These are phyloP conservation scores for Erythrophleum ivorense DNA, from an alignment of 331 rosid species.

Conservation along the genomic window DNA sequence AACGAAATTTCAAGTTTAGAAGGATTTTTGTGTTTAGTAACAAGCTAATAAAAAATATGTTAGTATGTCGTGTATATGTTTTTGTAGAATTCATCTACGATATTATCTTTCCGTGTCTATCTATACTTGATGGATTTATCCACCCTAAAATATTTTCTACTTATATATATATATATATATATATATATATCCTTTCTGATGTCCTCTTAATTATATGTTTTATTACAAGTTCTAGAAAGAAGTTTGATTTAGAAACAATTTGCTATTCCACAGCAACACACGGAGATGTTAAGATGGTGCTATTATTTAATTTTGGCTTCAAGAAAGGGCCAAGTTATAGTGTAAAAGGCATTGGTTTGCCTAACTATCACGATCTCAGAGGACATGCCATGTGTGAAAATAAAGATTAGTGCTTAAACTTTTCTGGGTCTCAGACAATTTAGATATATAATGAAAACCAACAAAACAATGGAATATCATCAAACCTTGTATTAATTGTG, in stretches of 20 bases:
- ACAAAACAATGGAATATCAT: neutral
- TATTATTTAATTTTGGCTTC: constrained; percentile 1
- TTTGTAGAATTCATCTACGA: neutral
- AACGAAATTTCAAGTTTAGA: neutral
- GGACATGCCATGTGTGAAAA: neutral
- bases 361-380: neutral
- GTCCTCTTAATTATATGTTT: constrained; percentile 29
- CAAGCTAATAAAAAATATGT: neutral
- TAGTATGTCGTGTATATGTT: neutral
- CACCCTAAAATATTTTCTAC: neutral
- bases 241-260: neutral
- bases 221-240: neutral
- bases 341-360: constrained; percentile 23
- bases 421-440: neutral
- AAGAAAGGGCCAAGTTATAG: constrained; percentile 5
- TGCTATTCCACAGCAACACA: constrained; percentile 15
- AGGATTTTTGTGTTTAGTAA: neutral
- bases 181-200: neutral
- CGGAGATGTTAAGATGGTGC: neutral
- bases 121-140: neutral
- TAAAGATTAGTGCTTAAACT: neutral
- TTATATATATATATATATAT: neutral
- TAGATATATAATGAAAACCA: neutral
- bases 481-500: neutral
- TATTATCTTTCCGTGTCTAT: neutral